Base-by-base conservation (phyloP, 352 stramenopile genomes). In the Phytophthora meadii region DNA sequence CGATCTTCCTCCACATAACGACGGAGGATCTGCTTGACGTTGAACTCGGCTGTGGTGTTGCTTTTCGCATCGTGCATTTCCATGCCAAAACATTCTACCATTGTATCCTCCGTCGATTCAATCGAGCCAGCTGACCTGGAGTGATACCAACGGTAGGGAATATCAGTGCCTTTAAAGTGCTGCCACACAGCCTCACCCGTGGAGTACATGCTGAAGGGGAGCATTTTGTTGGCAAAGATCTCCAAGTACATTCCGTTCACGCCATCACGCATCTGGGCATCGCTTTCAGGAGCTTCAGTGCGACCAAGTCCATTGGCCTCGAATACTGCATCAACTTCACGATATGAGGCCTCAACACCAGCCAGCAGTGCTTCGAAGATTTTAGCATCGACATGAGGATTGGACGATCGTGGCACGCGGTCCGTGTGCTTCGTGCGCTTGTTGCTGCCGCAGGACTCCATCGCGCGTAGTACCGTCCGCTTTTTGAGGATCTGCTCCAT, bases 151-250 rank as follows among this genome's bases (percentile, higher is more conserved):
- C 63, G 63, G 11, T 72, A 72, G 11, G 63, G 63, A 40, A 72
- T 56, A 58, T 72, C 63, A 3, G 76, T 72, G 0, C 70, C 70
- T 46, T 77, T 76, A 49, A 76, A 77, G 53, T 82, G 65, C 30
- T 77, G 44, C 74, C 74, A 82, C 40, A 80, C 74, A 5, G 60
- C 71, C 10, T 74, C 37, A 5, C 60, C 71, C 4, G 71, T 74
- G 19, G 74, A 60, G 25, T 72, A 68, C 48, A 80, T 69, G 6
- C 65, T 72, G 55, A 82, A 82, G 11, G 74, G 74, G 22, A 82
- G 32, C 60, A 78, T 60, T 34, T 76, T 80, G 57, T 66, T 79
- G 24, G 53, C 71, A 24, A 76, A 73, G 41, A 78, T 67, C 19
- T 82, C 68, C 7, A 82, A 27, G 32, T 66, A 57, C 36, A 79